phyloP scores from a whole-genome alignment of 768 basidiomycete genomes.

The Tremella yokohamensis region DNA sequence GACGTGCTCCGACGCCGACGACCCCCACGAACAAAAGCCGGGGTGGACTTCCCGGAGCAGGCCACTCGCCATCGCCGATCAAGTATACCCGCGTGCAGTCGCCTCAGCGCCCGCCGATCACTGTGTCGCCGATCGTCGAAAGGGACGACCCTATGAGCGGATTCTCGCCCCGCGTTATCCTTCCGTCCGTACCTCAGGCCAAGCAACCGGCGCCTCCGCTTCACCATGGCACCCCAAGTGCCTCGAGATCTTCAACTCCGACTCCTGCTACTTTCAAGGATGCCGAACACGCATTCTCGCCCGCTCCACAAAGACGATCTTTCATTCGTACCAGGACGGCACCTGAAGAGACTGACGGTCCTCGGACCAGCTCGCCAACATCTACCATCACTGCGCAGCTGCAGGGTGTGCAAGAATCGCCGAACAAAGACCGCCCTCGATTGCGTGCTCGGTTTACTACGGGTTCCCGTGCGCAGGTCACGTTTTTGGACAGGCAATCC shows the following conservation, averaged over 20 bases:
- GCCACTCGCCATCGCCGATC: slow-evolving; percentile 14
- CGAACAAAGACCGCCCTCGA: slow-evolving; percentile 9
- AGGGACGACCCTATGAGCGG: background rate
- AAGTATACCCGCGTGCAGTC: background rate
- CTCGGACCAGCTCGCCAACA: slow-evolving; percentile 24
- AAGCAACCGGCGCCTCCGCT: too few species aligned
- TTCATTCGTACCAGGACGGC: too few species aligned
- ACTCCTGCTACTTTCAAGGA: too few species aligned
- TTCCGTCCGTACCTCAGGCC: too few species aligned
- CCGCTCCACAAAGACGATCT: too few species aligned
- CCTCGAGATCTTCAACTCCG: too few species aligned
- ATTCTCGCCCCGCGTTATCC: too few species aligned
- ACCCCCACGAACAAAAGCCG: background rate
- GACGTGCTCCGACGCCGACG: slow-evolving; percentile 7
- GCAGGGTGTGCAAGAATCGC: slow-evolving; percentile 7
- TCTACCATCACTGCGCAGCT: slow-evolving; percentile 8
- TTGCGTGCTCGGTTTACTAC: slow-evolving; percentile 21
- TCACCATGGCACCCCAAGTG: too few species aligned
- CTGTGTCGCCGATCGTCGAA: slow-evolving; percentile 1
- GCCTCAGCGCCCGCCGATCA: background rate
- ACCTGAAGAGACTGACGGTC: background rate
- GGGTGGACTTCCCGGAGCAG: slow-evolving; percentile 9
- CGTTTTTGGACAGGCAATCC: slow-evolving; percentile 8
- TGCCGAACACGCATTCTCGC: too few species aligned
- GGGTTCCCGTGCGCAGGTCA: slow-evolving; percentile 16